Percentiles rank a stretch among this genome's conserved stretches.
These are phyloP conservation scores for Clavulina sp. DNA, from an alignment of 768 basidiomycete genomes.

Conservation along the genomic window DNA sequence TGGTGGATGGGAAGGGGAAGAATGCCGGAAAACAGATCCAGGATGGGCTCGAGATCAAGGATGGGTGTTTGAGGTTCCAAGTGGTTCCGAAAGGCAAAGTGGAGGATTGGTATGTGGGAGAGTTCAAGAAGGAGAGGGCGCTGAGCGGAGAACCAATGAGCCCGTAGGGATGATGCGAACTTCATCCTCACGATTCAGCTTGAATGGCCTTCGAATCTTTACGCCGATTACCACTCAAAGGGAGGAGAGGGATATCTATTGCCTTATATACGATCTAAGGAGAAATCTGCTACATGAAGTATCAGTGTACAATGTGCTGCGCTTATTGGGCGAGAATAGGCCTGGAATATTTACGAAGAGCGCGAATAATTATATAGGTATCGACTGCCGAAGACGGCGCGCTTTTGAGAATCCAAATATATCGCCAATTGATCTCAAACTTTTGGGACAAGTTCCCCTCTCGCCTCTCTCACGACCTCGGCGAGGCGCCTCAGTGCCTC, in stretches of 20 bases:
- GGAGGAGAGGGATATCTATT: too few species aligned
- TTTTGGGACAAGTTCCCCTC: too few species aligned
- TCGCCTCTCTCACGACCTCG: slow-evolving; percentile 21
- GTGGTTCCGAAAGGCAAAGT: slow-evolving; percentile 58
- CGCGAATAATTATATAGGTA: too few species aligned
- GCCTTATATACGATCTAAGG: too few species aligned
- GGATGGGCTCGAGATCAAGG: slow-evolving; percentile 75
- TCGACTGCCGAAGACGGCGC: too few species aligned
- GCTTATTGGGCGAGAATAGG: too few species aligned
- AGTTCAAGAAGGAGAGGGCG: slow-evolving; percentile 39
- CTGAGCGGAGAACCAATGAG: background rate
- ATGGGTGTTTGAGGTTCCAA: slow-evolving; percentile 64
- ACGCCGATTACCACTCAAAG: too few species aligned
- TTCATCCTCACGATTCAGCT: background rate
- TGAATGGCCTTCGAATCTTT: background rate
- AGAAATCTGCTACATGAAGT: too few species aligned
- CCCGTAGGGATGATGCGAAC: background rate
- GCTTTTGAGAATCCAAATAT: too few species aligned
- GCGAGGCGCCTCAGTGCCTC: slow-evolving; percentile 50
- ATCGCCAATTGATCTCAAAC: too few species aligned
- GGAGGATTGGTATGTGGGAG: slow-evolving; percentile 75
- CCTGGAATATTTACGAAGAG: too few species aligned
- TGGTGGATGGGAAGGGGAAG: slow-evolving; percentile 27
- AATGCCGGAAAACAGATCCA: slow-evolving; percentile 10
- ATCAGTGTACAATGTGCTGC: too few species aligned